Evolutionary conservation across 192 early-diverging fungal species (phyloP), one percentile per base, ranked within the genome.

Genomic region (Coemansia furcata): DNA sequence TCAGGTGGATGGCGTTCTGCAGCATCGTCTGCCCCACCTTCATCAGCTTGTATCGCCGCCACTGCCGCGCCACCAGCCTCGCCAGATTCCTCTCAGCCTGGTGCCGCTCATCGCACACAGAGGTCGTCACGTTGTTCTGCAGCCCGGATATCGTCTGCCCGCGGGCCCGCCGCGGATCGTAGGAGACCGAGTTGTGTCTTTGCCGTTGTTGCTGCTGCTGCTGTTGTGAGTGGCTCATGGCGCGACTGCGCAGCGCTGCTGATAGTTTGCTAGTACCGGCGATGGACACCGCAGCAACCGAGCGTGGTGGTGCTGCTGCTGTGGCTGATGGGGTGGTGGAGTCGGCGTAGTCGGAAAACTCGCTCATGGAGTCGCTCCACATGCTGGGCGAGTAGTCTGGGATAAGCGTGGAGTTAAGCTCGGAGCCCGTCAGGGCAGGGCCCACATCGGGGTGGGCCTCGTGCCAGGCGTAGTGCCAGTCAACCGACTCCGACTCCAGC

Each of bases 381-480:
- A 67, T 49, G 63, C 63, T 69, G 9, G 63, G 68, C 71, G 71
- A 68, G 23, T 67, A 63, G 33, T 37, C 21, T 0, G 46, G 6
- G 6, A 49, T 8, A 9, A 14, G 39, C 11, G 39, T 1, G n/a
- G 44, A 46, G 6, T 19, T 32, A 57, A n/a, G 12, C 32, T 33
- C 29, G 30, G 21, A 14, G 1, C 21, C 50, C 5, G 7, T 38
- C 40, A 32, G 19, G 23, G 44, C 40, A 3, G 12, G 40, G 40
- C 15, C 40, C 10, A 26, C 23, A 26, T 88, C 87, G 14, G 87
- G 76, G 17, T 88, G 85, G 1, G 86, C 88, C 71, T 94, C 91
- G 26, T 84, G 82, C 71, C 86, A 87, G 2, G 91, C 91, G 76
- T 85, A 91, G 37, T 88, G 89, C 90, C 91, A 94, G 67, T 93